Evolutionary conservation across 2,329 filamentous ascomycete species (phyloP).

Genomic region (Pyrenochaeta sp.): DNA sequence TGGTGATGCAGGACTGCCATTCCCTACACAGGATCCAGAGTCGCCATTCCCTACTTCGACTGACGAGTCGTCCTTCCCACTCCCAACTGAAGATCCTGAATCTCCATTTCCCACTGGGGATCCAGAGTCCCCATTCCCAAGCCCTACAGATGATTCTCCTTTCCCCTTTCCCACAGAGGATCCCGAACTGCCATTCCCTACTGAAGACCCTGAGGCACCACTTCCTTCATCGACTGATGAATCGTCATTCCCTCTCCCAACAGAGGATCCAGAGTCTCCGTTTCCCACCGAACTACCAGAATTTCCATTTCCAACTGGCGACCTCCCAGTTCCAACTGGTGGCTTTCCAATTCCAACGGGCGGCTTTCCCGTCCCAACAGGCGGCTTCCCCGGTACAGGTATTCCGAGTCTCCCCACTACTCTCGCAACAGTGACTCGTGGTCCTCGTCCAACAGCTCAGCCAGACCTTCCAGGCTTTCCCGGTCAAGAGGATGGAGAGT

Average conservation of each 20-base stretch:
- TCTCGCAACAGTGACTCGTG: conserved; percentile 19
- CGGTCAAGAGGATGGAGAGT: conserved; percentile 2
- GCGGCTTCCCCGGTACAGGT: conserved; percentile 6
- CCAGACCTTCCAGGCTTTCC: conserved; percentile 7
- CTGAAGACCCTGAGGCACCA: conserved; percentile 1
- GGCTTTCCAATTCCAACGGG: conserved; percentile 4
- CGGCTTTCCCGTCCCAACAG: neutral
- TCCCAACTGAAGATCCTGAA: conserved; percentile 1
- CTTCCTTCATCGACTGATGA: neutral
- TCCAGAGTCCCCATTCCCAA: conserved; percentile 9
- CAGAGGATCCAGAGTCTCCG: neutral
- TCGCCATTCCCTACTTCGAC: conserved; percentile 1
- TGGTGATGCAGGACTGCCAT: neutral
- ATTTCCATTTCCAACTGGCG: conserved; percentile 8
- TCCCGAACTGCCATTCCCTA: neutral
- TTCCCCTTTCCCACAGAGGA: conserved; percentile 3
- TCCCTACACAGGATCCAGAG: conserved; percentile 1
- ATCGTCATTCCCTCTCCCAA: neutral
- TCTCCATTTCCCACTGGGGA: conserved; percentile 7
- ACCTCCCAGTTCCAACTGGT: neutral
- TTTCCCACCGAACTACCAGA: neutral
- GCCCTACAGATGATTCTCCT: conserved; percentile 7
- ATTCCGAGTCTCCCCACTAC: conserved; percentile 9
- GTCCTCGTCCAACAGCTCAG: conserved; percentile 16
- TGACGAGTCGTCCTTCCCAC: conserved; percentile 1